Evolutionary conservation across 2,329 filamentous ascomycete genomes (phyloP).

Genomic region (Xylariaceae sp.): DNA sequence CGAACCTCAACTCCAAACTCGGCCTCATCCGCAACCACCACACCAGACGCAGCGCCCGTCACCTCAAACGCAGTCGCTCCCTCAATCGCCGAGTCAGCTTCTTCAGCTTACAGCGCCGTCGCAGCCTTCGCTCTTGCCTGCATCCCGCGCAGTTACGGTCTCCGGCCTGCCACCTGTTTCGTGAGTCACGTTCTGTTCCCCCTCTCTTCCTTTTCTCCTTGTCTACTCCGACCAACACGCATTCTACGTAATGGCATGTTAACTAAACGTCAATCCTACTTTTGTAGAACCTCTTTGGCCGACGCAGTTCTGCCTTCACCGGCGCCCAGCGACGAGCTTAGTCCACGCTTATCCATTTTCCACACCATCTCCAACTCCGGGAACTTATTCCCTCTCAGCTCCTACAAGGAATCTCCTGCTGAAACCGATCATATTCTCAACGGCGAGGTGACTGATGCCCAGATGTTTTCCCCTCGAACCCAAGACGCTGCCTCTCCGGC

Average conservation of each 20-base stretch:
- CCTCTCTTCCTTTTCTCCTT: neutral
- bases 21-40: conserved; percentile 1
- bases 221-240: neutral
- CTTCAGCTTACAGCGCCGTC: neutral
- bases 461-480: conserved; percentile 13
- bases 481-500: conserved; percentile 11
- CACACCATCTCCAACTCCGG: conserved; percentile 32
- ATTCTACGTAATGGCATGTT: conserved; percentile 2
- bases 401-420: conserved; percentile 20
- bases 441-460: conserved; percentile 8
- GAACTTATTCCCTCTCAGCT: conserved; percentile 29
- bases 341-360: conserved; percentile 37
- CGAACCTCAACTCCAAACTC: conserved; percentile 1
- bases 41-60: neutral
- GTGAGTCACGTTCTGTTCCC: conserved; percentile 18
- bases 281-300: conserved; percentile 17
- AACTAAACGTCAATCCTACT: conserved; percentile 6
- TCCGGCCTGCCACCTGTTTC: conserved; percentile 18
- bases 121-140: neutral
- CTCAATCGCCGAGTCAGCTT: neutral
- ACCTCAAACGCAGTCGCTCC: neutral
- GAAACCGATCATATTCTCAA: conserved; percentile 27
- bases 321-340: conserved; percentile 56
- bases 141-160: conserved; percentile 5
- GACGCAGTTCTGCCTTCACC: conserved; percentile 53